Conservation (phyloP, 495 filamentous ascomycete genomes). For the Pyronema omphalodes region DNA sequence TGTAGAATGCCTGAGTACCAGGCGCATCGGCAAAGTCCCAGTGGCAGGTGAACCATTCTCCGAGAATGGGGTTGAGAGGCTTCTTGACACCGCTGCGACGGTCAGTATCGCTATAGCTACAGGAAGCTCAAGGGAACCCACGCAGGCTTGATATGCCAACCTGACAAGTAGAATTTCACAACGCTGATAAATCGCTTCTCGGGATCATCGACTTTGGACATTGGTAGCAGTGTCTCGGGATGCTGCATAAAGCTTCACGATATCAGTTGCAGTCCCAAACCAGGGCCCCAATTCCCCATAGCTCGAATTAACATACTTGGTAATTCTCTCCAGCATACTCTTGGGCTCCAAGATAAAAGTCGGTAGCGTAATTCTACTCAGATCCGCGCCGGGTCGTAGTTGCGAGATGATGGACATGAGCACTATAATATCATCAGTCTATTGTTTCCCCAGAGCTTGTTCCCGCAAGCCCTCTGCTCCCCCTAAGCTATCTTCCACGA, state of each 20-base stretch:
- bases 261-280: not conserved
- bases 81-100: conserved; percentile 80
- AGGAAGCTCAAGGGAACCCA: conserved; percentile 29
- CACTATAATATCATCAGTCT: conserved; percentile 15
- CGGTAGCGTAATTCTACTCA: conserved; percentile 83
- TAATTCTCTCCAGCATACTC: conserved; percentile 96
- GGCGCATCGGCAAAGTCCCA: conserved; percentile 74
- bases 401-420: conserved; percentile 65
- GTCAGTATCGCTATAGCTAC: conserved; percentile 12
- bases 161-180: conserved; percentile 92
- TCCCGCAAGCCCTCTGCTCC: not conserved
- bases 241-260: conserved; percentile 80
- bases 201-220: conserved; percentile 76
- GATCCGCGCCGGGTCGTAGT: conserved; percentile 81
- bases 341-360: conserved; percentile 96
- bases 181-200: conserved; percentile 81
- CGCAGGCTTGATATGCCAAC: conserved; percentile 98
- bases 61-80: conserved; percentile 88
- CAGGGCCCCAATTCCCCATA: not conserved
- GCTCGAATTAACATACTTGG: conserved; percentile 48
- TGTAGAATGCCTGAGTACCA: conserved; percentile 73
- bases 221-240: conserved; percentile 81
- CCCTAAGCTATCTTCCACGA: too few species aligned
- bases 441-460: not conserved
- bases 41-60: conserved; percentile 85